Evolutionary conservation across 306 rosid species (phyloP).

Genomic region (Rubus idaeus): DNA sequence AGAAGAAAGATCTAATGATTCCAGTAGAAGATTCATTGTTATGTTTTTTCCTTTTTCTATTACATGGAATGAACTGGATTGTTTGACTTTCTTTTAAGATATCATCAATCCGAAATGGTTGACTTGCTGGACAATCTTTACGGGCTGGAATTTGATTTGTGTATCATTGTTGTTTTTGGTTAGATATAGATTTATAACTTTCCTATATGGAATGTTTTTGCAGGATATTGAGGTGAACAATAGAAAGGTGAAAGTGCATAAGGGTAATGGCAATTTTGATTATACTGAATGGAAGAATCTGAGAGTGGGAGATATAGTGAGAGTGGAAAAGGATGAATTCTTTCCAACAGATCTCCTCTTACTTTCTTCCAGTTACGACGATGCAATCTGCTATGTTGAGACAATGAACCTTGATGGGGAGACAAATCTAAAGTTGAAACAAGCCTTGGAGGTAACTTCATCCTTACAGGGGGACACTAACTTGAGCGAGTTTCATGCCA

Average conservation of each 20-base stretch:
- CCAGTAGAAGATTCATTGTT: background rate
- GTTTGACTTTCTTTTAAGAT: background rate
- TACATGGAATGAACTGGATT: background rate
- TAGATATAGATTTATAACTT: background rate
- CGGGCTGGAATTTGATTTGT: background rate
- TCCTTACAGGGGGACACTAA: slow-evolving; percentile 48
- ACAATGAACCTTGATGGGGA: slow-evolving; percentile 98
- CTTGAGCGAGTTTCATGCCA: slow-evolving; percentile 57
- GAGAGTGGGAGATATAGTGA: slow-evolving; percentile 84
- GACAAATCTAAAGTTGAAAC: slow-evolving; percentile 88
- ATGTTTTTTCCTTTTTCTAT: background rate
- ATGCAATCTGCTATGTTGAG: slow-evolving; percentile 91
- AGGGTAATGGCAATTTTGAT: slow-evolving; percentile 54
- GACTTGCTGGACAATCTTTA: slow-evolving; percentile 4
- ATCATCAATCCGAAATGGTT: background rate
- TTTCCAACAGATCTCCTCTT: slow-evolving; percentile 90
- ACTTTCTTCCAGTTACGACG: slow-evolving; percentile 88
- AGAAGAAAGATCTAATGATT: background rate
- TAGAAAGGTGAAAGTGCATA: slow-evolving; percentile 70
- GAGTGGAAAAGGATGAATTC: slow-evolving; percentile 77
- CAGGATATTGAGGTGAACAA: slow-evolving; percentile 87
- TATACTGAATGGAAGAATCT: slow-evolving; percentile 77
- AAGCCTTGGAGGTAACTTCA: slow-evolving; percentile 79
- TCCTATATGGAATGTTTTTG: background rate
- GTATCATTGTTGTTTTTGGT: background rate